Evolutionary conservation across 148 eudicot species (phyloP), one percentile per base, ranked within the genome.

Genomic region (Vaccinium myrtillus): DNA sequence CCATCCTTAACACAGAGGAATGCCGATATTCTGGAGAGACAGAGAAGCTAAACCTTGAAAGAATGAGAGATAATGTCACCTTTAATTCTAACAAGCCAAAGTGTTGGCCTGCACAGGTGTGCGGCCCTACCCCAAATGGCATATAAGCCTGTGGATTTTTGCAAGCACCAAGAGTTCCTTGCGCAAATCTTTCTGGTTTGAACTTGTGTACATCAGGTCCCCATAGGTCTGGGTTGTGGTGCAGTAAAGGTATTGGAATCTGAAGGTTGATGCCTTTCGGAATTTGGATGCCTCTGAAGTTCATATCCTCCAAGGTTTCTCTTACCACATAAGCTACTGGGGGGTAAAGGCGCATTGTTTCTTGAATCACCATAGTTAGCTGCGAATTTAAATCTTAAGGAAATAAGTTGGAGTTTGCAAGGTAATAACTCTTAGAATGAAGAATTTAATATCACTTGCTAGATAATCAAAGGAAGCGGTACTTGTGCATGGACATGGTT

Each of bases 361-460:
- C 94, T 82, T 90, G 92, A 61, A 91, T 88, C 16, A 93, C 87
- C 91, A 87, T 89, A 55, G 90, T 90, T 75, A 91, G 61, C 93
- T 92, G 89, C 88, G 85, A 85, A 4, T 43, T 43, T 43, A 4
- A 43, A 43, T 43, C 46, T 4, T 43, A 43, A 43, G 46, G 46
- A 43, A 43, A 43, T 43, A 43, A 50, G 53, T 11, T 65, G 27
- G 11, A 21, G 21, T 43, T 43, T 43, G 46, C 6, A 4, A 5
- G 46, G 46, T 43, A 43, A 43, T 43, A 43, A 43, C 46, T 43
- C 46, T 43, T 43, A 43, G 46, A 43, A 43, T 43, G 46, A 43
- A 43, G 46, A 43, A 43, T 43, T 43, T 43, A 43, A 43, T 43
- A 43, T 43, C 46, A 43, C 46, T 43, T 43, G 46, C 46, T 43